A percentile compares a stretch with the other conserved stretches of the same genome.
These are phyloP conservation scores for Dactylellina sp. DNA, from an alignment of 2,329 filamentous ascomycete species.

Conservation along the genomic window DNA sequence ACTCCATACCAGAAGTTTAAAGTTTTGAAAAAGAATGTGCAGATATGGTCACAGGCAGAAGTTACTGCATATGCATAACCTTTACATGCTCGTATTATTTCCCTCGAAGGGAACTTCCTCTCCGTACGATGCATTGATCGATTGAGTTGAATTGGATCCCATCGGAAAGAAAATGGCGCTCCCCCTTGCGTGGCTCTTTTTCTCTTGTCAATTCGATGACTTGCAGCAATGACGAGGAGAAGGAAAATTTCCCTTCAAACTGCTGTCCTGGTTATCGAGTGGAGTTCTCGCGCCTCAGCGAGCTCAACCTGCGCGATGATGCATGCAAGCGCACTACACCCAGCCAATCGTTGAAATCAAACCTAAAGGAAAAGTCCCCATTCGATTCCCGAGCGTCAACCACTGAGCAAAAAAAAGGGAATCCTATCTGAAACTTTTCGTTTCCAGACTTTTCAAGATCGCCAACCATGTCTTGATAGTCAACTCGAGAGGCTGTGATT, in stretches of 20 bases:
- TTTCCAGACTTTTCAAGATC: slow-evolving; percentile 35
- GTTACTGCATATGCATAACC: slow-evolving; percentile 20
- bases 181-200: slow-evolving; percentile 8
- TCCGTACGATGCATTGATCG: background rate
- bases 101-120: background rate
- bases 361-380: slow-evolving; percentile 9
- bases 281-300: background rate
- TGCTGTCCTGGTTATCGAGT: background rate
- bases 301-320: slow-evolving; percentile 39
- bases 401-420: slow-evolving; percentile 3
- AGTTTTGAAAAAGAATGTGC: slow-evolving; percentile 18
- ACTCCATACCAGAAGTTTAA: slow-evolving; percentile 12
- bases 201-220: slow-evolving; percentile 18
- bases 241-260: background rate
- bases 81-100: slow-evolving; percentile 4
- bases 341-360: slow-evolving; percentile 43
- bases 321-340: slow-evolving; percentile 37
- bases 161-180: slow-evolving; percentile 1
- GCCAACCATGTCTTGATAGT: slow-evolving; percentile 20
- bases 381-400: background rate
- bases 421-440: slow-evolving; percentile 43
- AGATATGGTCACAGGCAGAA: slow-evolving; percentile 20
- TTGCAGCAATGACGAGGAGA: slow-evolving; percentile 1
- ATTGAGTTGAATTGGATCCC: slow-evolving; percentile 1
- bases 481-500: slow-evolving; percentile 1